Evolutionary conservation across 2,329 filamentous ascomycete species (phyloP).

Genomic region (Alternaria arbusti): DNA sequence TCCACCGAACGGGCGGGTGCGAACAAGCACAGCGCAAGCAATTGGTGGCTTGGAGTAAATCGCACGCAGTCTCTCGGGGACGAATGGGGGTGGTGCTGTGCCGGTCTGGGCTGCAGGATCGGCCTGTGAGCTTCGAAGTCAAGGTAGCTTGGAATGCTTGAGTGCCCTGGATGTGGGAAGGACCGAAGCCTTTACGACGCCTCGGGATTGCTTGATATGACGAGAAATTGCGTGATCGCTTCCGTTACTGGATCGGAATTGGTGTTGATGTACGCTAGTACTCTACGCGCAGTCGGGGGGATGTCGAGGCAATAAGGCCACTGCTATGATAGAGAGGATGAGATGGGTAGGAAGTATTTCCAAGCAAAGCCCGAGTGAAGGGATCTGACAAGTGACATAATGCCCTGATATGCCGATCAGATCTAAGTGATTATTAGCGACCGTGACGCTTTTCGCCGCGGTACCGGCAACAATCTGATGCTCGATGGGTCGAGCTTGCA

Average conservation of each 20-base stretch:
- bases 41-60: constrained; percentile 11
- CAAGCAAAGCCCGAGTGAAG: constrained; percentile 8
- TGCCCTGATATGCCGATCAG: constrained; percentile 20
- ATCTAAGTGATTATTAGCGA: constrained; percentile 3
- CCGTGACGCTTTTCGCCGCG: constrained; percentile 20
- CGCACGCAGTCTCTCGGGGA: neutral
- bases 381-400: constrained; percentile 35
- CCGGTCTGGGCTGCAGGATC: neutral
- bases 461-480: constrained; percentile 18
- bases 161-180: constrained; percentile 17
- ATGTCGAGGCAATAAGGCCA: constrained; percentile 6
- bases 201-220: constrained; percentile 32
- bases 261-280: constrained; percentile 1
- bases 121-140: constrained; percentile 15
- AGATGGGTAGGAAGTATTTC: constrained; percentile 2
- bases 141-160: constrained; percentile 8
- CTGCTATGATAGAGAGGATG: neutral
- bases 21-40: constrained; percentile 15
- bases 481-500: constrained; percentile 23
- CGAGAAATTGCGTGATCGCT: constrained; percentile 36
- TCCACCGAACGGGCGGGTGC: constrained; percentile 13
- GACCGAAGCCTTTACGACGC: constrained; percentile 23
- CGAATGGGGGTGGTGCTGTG: neutral
- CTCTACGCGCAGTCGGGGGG: constrained; percentile 3
- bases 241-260: neutral